Conservation (phyloP, 148 eudicot genomes). For the Talinum fruticosum region DNA sequence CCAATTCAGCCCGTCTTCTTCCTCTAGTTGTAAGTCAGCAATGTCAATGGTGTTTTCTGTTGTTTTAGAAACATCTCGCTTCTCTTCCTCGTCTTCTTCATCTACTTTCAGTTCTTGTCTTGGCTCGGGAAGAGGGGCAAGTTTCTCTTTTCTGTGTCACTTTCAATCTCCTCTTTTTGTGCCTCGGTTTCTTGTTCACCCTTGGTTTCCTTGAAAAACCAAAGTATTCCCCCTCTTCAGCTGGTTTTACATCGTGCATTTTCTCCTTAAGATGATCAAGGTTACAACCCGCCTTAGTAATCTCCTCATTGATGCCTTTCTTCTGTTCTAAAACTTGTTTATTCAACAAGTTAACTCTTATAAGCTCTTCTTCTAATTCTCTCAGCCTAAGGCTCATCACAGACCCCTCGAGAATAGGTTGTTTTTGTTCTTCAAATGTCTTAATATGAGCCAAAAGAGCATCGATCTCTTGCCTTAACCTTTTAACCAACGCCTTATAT, state of each 20-base stretch:
- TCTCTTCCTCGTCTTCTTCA: slow-evolving; percentile 34
- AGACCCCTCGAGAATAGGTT: slow-evolving; percentile 28
- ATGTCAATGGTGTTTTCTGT: slow-evolving; percentile 20
- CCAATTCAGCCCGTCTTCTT: slow-evolving; percentile 57
- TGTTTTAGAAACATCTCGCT: slow-evolving; percentile 20
- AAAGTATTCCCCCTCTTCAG: slow-evolving; percentile 35
- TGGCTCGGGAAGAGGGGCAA: slow-evolving; percentile 2
- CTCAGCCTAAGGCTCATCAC: slow-evolving; percentile 36
- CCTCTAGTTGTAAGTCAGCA: slow-evolving; percentile 25
- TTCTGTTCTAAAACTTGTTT: slow-evolving; percentile 35
- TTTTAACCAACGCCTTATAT: slow-evolving; percentile 53
- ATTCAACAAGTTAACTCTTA: slow-evolving; percentile 41
- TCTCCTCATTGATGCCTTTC: slow-evolving; percentile 31
- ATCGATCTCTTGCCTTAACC: slow-evolving; percentile 48
- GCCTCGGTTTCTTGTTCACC: slow-evolving; percentile 25
- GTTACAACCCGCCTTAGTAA: slow-evolving; percentile 47
- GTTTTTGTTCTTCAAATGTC: slow-evolving; percentile 50
- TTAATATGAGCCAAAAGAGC: slow-evolving; percentile 47
- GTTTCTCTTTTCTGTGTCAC: slow-evolving; percentile 24
- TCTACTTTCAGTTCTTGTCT: slow-evolving; percentile 22
- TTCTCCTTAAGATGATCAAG: slow-evolving; percentile 58
- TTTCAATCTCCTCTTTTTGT: slow-evolving; percentile 32
- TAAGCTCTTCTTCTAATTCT: slow-evolving; percentile 57
- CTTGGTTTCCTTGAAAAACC: slow-evolving; percentile 23
- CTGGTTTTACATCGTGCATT: slow-evolving; percentile 48